Evolutionary conservation across 2,329 filamentous ascomycete species (phyloP).

Genomic region (Exophiala bonariae): DNA sequence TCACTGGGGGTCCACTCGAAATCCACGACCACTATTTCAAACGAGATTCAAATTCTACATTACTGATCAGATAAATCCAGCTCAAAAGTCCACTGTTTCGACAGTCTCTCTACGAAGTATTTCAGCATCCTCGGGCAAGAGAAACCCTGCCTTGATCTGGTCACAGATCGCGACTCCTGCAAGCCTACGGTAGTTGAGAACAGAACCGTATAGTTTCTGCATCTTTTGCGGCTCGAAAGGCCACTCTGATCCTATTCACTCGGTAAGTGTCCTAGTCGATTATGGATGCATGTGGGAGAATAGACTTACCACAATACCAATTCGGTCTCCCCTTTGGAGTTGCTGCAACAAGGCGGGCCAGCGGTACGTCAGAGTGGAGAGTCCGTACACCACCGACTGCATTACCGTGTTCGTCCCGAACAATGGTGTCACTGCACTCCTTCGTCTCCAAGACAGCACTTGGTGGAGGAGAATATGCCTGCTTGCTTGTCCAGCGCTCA

Average conservation of each 20-base stretch:
- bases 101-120: neutral
- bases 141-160: neutral
- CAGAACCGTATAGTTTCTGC: neutral
- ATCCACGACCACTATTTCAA: too few relatives aligned
- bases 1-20: too few relatives aligned
- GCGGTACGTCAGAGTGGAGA: neutral
- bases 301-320: neutral
- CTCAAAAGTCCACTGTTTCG: neutral
- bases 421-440: neutral
- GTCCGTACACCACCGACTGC: neutral
- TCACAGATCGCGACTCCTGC: neutral
- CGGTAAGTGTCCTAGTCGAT: too few relatives aligned
- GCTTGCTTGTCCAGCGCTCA: neutral
- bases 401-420: neutral
- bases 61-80: too few relatives aligned
- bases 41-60: too few relatives aligned
- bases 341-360: neutral
- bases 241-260: neutral
- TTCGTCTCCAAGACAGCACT: neutral
- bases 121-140: neutral
- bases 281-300: too few relatives aligned
- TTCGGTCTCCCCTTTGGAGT: neutral
- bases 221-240: neutral
- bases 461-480: neutral
- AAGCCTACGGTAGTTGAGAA: neutral